A percentile compares a stretch with the other conserved stretches of the same genome.
phyloP scores from a whole-genome alignment of 129 eudicot species.

The Heracleum sosnowskyi region DNA sequence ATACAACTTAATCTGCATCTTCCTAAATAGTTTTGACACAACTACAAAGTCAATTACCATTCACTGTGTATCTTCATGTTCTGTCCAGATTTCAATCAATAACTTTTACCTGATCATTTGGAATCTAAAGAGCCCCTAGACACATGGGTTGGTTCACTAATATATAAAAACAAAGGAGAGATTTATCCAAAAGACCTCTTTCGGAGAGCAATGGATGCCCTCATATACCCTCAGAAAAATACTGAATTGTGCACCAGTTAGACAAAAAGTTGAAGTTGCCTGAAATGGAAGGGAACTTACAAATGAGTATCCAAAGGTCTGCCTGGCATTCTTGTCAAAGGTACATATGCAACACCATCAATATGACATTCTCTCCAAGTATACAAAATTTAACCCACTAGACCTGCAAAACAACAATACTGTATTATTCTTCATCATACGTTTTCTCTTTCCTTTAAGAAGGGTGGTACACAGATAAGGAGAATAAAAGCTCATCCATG shows the following conservation, averaged over 20 bases:
- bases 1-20: not conserved
- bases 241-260: not conserved
- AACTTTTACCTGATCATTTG: not conserved
- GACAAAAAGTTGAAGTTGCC: not conserved
- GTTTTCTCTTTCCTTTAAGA: not conserved
- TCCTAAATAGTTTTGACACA: not conserved
- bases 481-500: not conserved
- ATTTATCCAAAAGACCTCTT: not conserved
- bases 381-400: constrained; percentile 18
- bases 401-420: constrained; percentile 25
- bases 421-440: not conserved
- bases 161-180: not conserved
- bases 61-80: not conserved
- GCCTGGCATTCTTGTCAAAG: constrained; percentile 80
- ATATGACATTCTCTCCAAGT: constrained; percentile 15
- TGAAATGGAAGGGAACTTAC: constrained; percentile 36
- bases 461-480: not conserved
- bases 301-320: constrained; percentile 76
- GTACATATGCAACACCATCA: constrained; percentile 28
- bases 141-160: not conserved
- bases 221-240: not conserved
- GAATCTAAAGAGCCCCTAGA: not conserved
- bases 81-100: not conserved
- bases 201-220: not conserved
- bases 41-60: not conserved